Evolutionary conservation across 306 rosid species (phyloP).

Genomic region (Oemleria cerasiformis): DNA sequence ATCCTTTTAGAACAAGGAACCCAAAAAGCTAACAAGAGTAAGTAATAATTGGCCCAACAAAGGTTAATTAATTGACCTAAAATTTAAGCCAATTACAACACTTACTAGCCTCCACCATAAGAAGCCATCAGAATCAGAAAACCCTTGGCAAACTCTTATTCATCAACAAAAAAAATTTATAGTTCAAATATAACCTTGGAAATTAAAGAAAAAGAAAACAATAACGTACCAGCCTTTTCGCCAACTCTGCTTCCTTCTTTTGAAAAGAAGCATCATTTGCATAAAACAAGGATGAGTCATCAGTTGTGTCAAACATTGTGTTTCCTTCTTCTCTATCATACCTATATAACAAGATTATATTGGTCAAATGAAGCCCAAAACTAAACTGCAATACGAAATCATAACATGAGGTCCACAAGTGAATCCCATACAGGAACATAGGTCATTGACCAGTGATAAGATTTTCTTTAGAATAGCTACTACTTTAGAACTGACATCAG

Average conservation of each 20-base stretch:
- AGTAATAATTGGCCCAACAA: no score
- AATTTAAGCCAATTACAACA: no score
- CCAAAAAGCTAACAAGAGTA: no score
- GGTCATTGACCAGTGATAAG: not conserved
- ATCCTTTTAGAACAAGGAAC: no score
- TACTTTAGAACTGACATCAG: not conserved
- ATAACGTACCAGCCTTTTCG: conserved; percentile 79
- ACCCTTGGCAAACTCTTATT: not conserved
- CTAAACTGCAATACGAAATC: not conserved
- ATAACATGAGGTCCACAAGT: conserved; percentile 5
- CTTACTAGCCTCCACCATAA: not conserved
- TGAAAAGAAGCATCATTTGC: conserved; percentile 90
- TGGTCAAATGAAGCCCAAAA: conserved; percentile 24
- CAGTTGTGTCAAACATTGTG: conserved; percentile 62
- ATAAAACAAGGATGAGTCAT: conserved; percentile 68
- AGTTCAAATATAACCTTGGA: conserved; percentile 3
- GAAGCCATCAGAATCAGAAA: not conserved
- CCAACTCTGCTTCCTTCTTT: conserved; percentile 97
- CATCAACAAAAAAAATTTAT: not conserved
- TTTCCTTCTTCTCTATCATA: conserved; percentile 97
- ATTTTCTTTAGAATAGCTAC: no score
- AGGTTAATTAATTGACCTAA: no score
- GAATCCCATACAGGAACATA: not conserved
- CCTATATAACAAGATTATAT: conserved; percentile 43
- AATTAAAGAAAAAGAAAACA: conserved; percentile 5